These are phyloP conservation scores for Tympanopsis confertula DNA, from an alignment of 2,329 filamentous ascomycete genomes.

Conservation along the genomic window DNA sequence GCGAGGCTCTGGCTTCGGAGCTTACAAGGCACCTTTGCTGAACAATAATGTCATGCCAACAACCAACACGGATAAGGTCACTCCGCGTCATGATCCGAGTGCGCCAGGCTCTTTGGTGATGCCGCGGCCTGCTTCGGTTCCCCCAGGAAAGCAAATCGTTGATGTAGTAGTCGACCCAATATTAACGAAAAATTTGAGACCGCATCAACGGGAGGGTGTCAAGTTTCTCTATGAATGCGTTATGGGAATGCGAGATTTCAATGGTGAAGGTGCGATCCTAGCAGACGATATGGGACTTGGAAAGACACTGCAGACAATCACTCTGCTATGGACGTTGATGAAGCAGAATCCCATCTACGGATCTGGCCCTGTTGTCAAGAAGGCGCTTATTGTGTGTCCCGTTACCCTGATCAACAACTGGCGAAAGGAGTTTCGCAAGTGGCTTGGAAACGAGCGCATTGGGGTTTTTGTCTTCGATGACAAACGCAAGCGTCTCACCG, in stretches of 20 bases:
- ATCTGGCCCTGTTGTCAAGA: slow-evolving; percentile 48
- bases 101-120: slow-evolving; percentile 52
- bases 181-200: slow-evolving; percentile 46
- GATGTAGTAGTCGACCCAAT: slow-evolving; percentile 65
- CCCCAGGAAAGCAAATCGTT: slow-evolving; percentile 52
- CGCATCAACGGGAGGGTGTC: slow-evolving; percentile 60
- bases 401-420: slow-evolving; percentile 64
- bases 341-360: slow-evolving; percentile 60
- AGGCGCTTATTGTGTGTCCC: slow-evolving; percentile 63
- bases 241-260: slow-evolving; percentile 58
- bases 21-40: slow-evolving; percentile 53
- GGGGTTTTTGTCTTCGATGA: slow-evolving; percentile 57
- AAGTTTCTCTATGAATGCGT: slow-evolving; percentile 65
- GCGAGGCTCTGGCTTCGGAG: slow-evolving; percentile 23
- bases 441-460: slow-evolving; percentile 60
- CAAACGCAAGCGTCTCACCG: slow-evolving; percentile 45
- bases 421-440: slow-evolving; percentile 63
- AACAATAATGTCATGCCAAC: slow-evolving; percentile 35
- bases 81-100: slow-evolving; percentile 46
- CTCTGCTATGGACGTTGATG: slow-evolving; percentile 59
- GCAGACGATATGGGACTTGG: slow-evolving; percentile 69
- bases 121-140: slow-evolving; percentile 42
- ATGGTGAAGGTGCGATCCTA: slow-evolving; percentile 58
- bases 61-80: too few relatives aligned
- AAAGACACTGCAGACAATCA: slow-evolving; percentile 64